phyloP scores from a whole-genome alignment of 306 rosid species.

The Cicer yamashitae region DNA sequence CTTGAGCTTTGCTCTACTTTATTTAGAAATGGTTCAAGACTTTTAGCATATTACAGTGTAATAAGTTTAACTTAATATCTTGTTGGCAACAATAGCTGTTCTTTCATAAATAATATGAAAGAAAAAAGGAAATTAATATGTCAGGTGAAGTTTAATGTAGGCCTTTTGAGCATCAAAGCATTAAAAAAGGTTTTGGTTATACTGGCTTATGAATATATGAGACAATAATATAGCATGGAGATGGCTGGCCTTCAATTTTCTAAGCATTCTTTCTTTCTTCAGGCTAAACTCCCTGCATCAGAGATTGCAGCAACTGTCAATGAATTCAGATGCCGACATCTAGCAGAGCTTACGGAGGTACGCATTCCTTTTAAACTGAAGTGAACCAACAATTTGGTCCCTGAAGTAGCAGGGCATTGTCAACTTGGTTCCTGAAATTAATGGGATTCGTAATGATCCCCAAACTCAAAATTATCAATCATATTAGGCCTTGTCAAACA shows the following conservation, averaged over 20 bases:
- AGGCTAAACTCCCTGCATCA: slow-evolving; percentile 93
- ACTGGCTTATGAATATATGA: slow-evolving; percentile 27
- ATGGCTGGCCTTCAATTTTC: slow-evolving; percentile 25
- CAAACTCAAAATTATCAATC: neutral
- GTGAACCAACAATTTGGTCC: neutral
- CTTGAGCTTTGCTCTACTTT: slow-evolving; percentile 7
- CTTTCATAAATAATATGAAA: slow-evolving; percentile 9
- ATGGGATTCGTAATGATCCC: neutral
- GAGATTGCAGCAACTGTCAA: slow-evolving; percentile 96
- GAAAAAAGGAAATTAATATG: slow-evolving; percentile 34
- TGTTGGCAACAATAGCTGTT: slow-evolving; percentile 28
- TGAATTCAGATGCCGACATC: slow-evolving; percentile 92
- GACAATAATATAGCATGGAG: slow-evolving; percentile 33
- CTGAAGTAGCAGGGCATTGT: neutral
- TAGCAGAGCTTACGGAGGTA: slow-evolving; percentile 97
- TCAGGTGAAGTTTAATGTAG: slow-evolving; percentile 4
- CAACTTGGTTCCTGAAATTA: neutral
- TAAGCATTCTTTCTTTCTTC: slow-evolving; percentile 41
- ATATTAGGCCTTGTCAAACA: slow-evolving; percentile 6
- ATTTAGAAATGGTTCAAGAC: slow-evolving; percentile 2
- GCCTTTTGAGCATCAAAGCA: slow-evolving; percentile 7
- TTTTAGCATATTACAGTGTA: slow-evolving; percentile 11
- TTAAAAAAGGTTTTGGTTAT: slow-evolving; percentile 1
- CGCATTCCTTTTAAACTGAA: neutral
- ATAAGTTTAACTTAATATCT: slow-evolving; percentile 11